Evolutionary conservation across 805 yeast species (phyloP).

Genomic region (Metschnikowia anglica): DNA sequence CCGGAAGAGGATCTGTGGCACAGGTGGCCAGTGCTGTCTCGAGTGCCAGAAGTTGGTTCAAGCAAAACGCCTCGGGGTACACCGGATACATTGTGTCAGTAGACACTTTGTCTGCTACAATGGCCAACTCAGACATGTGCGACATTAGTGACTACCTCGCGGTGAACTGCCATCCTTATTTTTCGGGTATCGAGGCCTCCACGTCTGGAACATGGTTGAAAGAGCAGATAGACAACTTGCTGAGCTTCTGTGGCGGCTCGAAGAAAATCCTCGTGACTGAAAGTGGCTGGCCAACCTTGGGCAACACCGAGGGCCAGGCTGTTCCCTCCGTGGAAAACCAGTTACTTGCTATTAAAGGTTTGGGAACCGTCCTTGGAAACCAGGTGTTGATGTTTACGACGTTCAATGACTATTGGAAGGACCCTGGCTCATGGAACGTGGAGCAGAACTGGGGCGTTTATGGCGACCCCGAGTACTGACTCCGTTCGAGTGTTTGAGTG

Average conservation of each 20-base stretch:
- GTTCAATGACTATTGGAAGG: conserved; percentile 64
- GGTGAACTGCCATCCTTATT: conserved; percentile 66
- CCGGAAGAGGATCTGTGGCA: conserved; percentile 46
- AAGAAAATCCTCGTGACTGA: conserved; percentile 57
- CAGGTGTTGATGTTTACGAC: conserved; percentile 59
- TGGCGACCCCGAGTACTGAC: conserved; percentile 33
- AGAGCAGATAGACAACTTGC: conserved; percentile 46
- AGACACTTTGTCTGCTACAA: conserved; percentile 63
- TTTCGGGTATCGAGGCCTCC: conserved; percentile 51
- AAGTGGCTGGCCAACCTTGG: conserved; percentile 72
- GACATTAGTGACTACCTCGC: conserved; percentile 60
- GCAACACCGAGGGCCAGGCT: conserved; percentile 51
- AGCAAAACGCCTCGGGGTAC: conserved; percentile 43
- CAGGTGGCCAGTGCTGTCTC: conserved; percentile 49
- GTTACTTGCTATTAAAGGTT: conserved; percentile 49
- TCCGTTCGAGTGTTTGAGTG: no score
- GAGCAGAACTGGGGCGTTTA: conserved; percentile 64
- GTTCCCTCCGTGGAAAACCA: conserved; percentile 58
- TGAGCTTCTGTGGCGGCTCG: conserved; percentile 45
- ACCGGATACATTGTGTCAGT: conserved; percentile 60
- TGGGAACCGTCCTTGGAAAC: conserved; percentile 45
- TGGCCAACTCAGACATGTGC: conserved; percentile 51
- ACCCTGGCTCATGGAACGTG: conserved; percentile 53
- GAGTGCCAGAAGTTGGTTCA: conserved; percentile 46
- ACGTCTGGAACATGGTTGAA: conserved; percentile 55